Conservation (phyloP, 371 early-diverging fungal species). For the Mortierella sp. region DNA sequence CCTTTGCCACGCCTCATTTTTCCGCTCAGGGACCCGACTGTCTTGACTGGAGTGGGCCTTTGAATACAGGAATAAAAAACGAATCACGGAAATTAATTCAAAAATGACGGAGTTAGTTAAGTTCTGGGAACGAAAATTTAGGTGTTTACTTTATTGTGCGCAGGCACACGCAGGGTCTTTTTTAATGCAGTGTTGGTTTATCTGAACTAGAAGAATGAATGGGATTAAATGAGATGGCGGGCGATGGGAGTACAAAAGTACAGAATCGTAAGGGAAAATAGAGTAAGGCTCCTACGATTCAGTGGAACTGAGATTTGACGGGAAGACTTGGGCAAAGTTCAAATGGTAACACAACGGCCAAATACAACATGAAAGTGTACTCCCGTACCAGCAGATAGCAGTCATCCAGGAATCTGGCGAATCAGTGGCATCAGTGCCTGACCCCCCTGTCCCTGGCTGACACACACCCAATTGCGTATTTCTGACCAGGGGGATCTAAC, state of each 20-base stretch:
- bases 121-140: background rate
- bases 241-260: too few relatives aligned
- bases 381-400: background rate
- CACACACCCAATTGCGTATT: background rate
- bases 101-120: background rate
- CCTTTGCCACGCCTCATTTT: background rate
- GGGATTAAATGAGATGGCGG: too few relatives aligned
- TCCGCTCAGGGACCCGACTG: slow-evolving; percentile 1
- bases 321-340: too few relatives aligned
- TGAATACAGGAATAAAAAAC: too few relatives aligned
- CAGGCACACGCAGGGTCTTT: background rate
- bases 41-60: too few relatives aligned
- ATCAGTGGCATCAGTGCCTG: slow-evolving; percentile 11
- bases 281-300: too few relatives aligned
- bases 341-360: background rate
- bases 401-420: slow-evolving; percentile 1
- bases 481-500: slow-evolving; percentile 7
- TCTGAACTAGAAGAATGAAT: background rate
- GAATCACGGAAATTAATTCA: background rate
- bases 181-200: background rate
- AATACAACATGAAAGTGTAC: background rate
- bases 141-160: background rate
- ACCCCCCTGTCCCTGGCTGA: slow-evolving; percentile 6
- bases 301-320: too few relatives aligned
- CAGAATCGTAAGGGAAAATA: too few relatives aligned